Evolutionary conservation across 345 rosid genomes (phyloP).

Genomic region (Abelmoschus esculentus): DNA sequence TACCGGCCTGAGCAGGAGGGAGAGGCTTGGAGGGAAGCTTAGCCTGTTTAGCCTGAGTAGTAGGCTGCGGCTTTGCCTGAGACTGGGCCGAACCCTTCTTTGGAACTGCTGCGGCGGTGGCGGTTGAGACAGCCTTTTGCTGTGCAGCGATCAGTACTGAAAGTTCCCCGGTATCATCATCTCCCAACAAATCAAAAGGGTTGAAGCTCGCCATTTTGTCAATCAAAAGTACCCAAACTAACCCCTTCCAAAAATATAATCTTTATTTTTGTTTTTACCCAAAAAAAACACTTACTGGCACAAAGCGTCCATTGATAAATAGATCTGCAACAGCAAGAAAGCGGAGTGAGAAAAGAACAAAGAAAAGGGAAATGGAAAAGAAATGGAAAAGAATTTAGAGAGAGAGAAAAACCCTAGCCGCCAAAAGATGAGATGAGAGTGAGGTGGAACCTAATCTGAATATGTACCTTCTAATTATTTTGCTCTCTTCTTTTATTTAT

Average conservation of each 20-base stretch:
- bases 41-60: constrained; percentile 32
- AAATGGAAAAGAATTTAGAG: no score
- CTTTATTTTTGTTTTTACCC: no score
- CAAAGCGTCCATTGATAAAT: no score
- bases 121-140: constrained; percentile 17
- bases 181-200: constrained; percentile 76
- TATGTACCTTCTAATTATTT: no score
- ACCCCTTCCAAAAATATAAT: not conserved
- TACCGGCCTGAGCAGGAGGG: constrained; percentile 39
- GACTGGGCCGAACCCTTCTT: constrained; percentile 2
- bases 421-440: no score
- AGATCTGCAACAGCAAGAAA: no score
- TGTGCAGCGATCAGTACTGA: constrained; percentile 50
- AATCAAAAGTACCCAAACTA: not conserved
- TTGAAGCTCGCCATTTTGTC: constrained; percentile 65
- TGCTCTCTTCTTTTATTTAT: no score
- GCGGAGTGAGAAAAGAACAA: no score
- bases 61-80: constrained; percentile 20
- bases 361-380: no score
- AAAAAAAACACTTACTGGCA: no score
- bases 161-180: constrained; percentile 68
- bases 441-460: no score
- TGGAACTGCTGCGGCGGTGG: constrained; percentile 10
- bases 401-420: no score
- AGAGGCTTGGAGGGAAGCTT: constrained; percentile 57